Base-by-base conservation (phyloP, 169 alveolate species). In the Plasmodium coatneyi region DNA sequence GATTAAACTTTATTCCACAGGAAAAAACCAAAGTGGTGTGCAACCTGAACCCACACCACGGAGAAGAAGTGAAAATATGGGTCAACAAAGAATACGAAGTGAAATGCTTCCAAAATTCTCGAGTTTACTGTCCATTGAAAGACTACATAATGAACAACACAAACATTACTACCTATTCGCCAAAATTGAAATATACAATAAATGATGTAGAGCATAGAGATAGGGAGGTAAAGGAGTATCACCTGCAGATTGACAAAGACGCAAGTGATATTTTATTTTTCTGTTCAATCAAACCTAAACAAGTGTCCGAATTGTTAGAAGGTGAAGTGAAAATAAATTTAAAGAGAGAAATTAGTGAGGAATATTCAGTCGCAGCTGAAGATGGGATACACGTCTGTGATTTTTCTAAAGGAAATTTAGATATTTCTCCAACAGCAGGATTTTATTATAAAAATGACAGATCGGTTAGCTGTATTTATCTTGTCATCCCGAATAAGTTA, bases 21-120 rank as follows among this genome's bases (percentile, higher is more conserved):
- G 56, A 79, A 16, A 66, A 87, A 36, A 87, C 93, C 10, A 87
- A 87, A 78, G 81, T 87, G 6, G 32, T 78, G 16, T 87, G 93
- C 41, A 60, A 79, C 19, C 81, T 87, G 9, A 87, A 87, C 70
- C 89, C 93, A 0, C 19, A 52, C n/a, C 74, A 78, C 46, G 93
- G 93, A 10, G 93, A 87, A 2, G 93, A 76, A 14, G 46, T 87
- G 70, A 78, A 39, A 78, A 56, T 87, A 56, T 71, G 80, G 71
- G 89, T 84, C n/a, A 87, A 87, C 32, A 78, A 87, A 36, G 87
- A 78, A 78, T 87, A 87, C 80, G 93, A 87, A 56, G 54, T 87
- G 70, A 46, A 34, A 2, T 87, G 93, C 46, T 78, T 87, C 36
- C 60, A 76, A 5, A 87, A 87, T 30, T 87, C 89, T 3, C 79